These are phyloP conservation scores for Nissolia schottii DNA, from an alignment of 306 rosid species.

Conservation along the genomic window DNA sequence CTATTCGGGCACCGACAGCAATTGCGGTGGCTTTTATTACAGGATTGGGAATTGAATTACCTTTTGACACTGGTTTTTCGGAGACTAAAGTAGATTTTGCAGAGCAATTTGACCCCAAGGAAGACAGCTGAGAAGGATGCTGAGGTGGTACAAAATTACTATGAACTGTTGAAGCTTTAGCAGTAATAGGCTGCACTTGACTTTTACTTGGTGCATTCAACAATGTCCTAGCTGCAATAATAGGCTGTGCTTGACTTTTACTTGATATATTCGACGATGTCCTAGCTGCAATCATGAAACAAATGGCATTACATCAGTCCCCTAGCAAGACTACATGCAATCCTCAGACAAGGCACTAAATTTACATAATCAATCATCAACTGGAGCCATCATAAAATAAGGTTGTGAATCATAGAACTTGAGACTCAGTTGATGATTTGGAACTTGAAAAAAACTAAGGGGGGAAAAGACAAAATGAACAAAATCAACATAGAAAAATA, in stretches of 20 bases:
- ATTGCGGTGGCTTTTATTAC: slow-evolving; percentile 52
- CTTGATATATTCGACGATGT: slow-evolving; percentile 14
- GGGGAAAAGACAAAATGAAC: background rate
- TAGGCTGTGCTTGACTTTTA: background rate
- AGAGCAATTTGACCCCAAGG: background rate
- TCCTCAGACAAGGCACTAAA: background rate
- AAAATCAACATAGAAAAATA: background rate
- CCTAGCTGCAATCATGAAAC: slow-evolving; percentile 30
- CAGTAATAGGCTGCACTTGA: slow-evolving; percentile 4
- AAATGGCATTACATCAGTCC: background rate
- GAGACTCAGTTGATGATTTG: slow-evolving; percentile 1
- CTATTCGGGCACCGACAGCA: slow-evolving; percentile 66
- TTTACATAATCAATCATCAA: background rate
- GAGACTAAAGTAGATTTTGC: background rate
- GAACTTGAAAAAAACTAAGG: background rate
- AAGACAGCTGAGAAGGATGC: background rate
- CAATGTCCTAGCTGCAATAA: slow-evolving; percentile 37
- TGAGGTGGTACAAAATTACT: slow-evolving; percentile 25
- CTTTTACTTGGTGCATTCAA: background rate
- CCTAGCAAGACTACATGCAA: background rate
- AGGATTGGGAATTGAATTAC: slow-evolving; percentile 31
- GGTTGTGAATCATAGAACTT: background rate
- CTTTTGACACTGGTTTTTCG: slow-evolving; percentile 26
- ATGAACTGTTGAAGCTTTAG: slow-evolving; percentile 30
- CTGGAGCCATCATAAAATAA: background rate